Evolutionary conservation across 352 stramenopile species (phyloP), one percentile per base, ranked within the genome.

Genomic region (Thalassiosira mediterranea): DNA sequence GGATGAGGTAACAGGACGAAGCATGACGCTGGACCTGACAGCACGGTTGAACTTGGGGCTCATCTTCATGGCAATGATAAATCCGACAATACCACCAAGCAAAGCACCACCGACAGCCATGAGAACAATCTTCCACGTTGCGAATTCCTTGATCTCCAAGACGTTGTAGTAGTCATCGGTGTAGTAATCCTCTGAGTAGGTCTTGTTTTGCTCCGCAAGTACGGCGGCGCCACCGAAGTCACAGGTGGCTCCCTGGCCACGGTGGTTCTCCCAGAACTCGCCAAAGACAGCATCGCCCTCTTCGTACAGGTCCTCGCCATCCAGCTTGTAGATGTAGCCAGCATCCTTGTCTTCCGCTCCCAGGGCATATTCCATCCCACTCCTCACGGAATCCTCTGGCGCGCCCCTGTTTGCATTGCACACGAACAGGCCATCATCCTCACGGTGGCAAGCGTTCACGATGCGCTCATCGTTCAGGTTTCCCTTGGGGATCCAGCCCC

Each of bases 211-310:
- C 58, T 86, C 76, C 11, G 82, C 40, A 23, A 93, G 60, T 32
- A 72, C 72, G 8, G 77, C 83, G 67, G 81, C 71, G 26, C 87
- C 87, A 32, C 85, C 85, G 61, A 93, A 93, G 79, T 93, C 87
- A 72, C 87, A 93, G 11, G 87, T 93, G 4, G 75, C 81, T 64
- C 87, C 87, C 25, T 73, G 5, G 1, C 34, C 37, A 37, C 70
- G 64, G 40, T 89, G 60, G 10, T 34, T 53, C 17, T 85, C 51
- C 70, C 84, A 92, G 46, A 78, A 92, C 4, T 76, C 63, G 25
- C 52, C 32, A 29, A 89, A 80, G 17, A 86, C 31, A n/a, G 52
- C 29, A 64, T 87, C 73, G 15, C 62, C 86, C 13, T 75, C 68
- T 32, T 81, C 69, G 8, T 74, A 74, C 17, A 91, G 51, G 23